These are phyloP conservation scores for Beauveria scarabaeidicola DNA, from an alignment of 2,329 filamentous ascomycete genomes.

Conservation along the genomic window DNA sequence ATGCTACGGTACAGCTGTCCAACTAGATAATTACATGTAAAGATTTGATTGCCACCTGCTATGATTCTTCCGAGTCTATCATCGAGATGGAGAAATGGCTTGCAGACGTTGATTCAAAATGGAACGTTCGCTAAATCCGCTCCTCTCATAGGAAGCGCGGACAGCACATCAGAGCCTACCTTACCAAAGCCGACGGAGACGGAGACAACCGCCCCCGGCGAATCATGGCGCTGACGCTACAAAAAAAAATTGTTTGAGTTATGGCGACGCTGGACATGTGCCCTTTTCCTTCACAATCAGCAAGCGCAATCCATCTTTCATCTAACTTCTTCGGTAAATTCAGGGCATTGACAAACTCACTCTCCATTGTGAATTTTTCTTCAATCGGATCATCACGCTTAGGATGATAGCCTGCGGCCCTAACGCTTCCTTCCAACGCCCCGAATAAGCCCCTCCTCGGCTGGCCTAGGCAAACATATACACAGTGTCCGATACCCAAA, in stretches of 20 bases:
- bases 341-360: not conserved
- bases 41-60: no score
- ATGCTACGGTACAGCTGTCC: not conserved
- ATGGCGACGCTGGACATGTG: not conserved
- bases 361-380: not conserved
- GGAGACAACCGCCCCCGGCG: constrained; percentile 12
- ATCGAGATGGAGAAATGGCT: no score
- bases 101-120: no score
- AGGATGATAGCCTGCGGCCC: constrained; percentile 9
- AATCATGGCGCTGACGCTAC: constrained; percentile 14
- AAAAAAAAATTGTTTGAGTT: constrained; percentile 13
- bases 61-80: no score
- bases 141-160: not conserved
- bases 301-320: not conserved
- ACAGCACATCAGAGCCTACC: not conserved
- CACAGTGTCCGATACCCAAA: not conserved
- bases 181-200: constrained; percentile 5
- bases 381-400: not conserved
- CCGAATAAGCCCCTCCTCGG: not conserved
- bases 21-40: no score
- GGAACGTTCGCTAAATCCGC: no score
- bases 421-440: not conserved
- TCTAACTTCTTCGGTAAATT: not conserved
- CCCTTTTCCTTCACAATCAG: not conserved
- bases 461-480: not conserved